Base-by-base conservation (phyloP, 352 stramenopile species). In the Lagenidium giganteum region DNA sequence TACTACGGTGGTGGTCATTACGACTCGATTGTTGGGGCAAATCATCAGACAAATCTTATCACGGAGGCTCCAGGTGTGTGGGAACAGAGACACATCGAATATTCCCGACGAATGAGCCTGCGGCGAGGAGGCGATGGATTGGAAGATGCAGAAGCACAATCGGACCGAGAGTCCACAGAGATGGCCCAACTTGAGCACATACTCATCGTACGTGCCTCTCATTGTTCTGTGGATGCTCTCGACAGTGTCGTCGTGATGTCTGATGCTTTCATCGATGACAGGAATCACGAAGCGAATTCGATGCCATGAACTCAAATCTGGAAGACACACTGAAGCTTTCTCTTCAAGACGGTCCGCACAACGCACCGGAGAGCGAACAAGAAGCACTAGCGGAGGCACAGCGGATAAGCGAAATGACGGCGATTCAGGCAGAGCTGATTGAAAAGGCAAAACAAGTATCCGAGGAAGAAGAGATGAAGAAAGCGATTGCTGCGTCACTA, bases 1-100 rank as follows among this genome's bases (percentile, higher is more conserved):
- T 97, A 96, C 58, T 97, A 96, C 43, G 87, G 87, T 33, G 88
- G 88, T 25, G 85, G 85, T 3, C 88, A 97, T 53, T 97, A 97
- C 56, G 87, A 96, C 47, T 95, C 82, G 29, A 65, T 97, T 37
- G 64, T 95, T 2, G 73, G 74, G 0, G 24, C 51, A 8, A 47
- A 72, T 49, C 76, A 89, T 51, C 54, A 42, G 16, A 44, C 33
- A 14, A 90, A 90, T 42, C 45, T 84, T 18, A 64, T 90, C n/a
- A 49, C 43, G 8, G 72, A 93, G 42, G 37, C 35, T 1, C 80
- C 77, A 7, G 80, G 80, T 3, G 57, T 72, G 24, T 88, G 70
- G 73, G 80, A 93, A 32, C 68, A 64, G 12, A 68, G 69, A 22
- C 70, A 85, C 47, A 68, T 91, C 20, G 69, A 65, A 30, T 83